phyloP scores from a whole-genome alignment of 257 asterid genomes.

The Vinca minor region DNA sequence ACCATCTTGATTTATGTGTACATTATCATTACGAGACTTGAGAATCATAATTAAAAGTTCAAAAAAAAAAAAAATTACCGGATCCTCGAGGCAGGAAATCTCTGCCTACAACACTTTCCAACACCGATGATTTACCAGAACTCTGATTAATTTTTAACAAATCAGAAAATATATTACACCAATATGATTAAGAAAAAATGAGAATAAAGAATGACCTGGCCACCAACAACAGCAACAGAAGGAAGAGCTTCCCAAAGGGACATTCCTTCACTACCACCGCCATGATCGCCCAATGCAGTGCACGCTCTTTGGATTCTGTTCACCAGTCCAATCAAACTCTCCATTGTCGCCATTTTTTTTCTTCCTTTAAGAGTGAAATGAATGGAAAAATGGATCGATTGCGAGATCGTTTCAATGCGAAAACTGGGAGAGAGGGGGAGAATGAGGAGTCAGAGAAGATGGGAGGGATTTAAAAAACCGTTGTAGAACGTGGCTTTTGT shows the following conservation, averaged over 20 bases:
- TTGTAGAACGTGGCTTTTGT: constrained; percentile 2
- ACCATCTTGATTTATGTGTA: too few relatives aligned
- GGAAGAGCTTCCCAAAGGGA: constrained; percentile 99
- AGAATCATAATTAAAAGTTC: too few relatives aligned
- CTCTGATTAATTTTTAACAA: constrained; percentile 37
- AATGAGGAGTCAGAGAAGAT: background rate
- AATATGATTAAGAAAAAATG: background rate
- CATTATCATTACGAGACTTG: too few relatives aligned
- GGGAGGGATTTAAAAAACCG: constrained; percentile 9
- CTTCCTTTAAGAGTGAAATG: background rate
- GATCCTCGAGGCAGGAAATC: constrained; percentile 99
- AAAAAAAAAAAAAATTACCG: constrained; percentile 31
- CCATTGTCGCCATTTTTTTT: constrained; percentile 83
- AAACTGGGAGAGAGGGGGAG: background rate
- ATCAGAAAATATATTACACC: background rate
- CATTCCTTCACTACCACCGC: constrained; percentile 97
- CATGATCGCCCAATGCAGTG: constrained; percentile 97
- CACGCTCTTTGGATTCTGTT: constrained; percentile 89
- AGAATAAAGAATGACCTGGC: constrained; percentile 56
- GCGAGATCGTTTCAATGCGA: background rate
- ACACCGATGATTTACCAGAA: constrained; percentile 92
- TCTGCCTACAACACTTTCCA: constrained; percentile 95
- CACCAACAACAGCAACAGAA: constrained; percentile 98
- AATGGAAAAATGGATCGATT: background rate
- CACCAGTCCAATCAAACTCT: constrained; percentile 88